phyloP scores from a whole-genome alignment of 192 early-diverging fungal genomes.

The Rhizoclosmatium globosum region DNA sequence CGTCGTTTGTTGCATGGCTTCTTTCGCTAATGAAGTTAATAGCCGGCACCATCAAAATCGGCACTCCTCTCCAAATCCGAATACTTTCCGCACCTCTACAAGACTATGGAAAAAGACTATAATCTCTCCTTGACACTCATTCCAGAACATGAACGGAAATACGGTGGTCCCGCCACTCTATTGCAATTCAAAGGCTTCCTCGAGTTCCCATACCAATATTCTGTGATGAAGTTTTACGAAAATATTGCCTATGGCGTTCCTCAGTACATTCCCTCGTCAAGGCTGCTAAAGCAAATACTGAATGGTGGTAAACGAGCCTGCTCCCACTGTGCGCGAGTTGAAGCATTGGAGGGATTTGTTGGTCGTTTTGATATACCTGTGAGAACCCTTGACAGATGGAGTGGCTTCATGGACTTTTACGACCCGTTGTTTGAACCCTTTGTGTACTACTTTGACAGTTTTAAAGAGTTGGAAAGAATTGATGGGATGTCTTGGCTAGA shows the following conservation, averaged over 20 bases:
- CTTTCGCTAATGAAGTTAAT: not conserved
- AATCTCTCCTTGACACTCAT: conserved; percentile 23
- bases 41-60: not conserved
- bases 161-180: conserved; percentile 30
- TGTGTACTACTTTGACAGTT: conserved; percentile 26
- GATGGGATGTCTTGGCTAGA: not conserved
- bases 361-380: conserved; percentile 8
- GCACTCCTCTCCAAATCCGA: conserved; percentile 1
- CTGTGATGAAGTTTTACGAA: conserved; percentile 42
- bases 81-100: conserved; percentile 8
- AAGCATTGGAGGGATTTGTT: conserved; percentile 15
- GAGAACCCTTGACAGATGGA: not conserved
- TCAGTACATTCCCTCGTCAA: conserved; percentile 16
- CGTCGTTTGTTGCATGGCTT: not conserved
- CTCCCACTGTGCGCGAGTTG: conserved; percentile 21
- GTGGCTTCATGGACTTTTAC: conserved; percentile 29
- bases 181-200: conserved; percentile 31
- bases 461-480: not conserved
- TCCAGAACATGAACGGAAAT: conserved; percentile 16
- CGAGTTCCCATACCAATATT: conserved; percentile 38
- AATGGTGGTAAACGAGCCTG: not conserved
- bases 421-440: conserved; percentile 29
- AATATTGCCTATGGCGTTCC: conserved; percentile 34
- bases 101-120: conserved; percentile 12
- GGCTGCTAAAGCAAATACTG: conserved; percentile 13